Conservation (phyloP, 768 basidiomycete species). For the Boletus rufocinnamomeus region DNA sequence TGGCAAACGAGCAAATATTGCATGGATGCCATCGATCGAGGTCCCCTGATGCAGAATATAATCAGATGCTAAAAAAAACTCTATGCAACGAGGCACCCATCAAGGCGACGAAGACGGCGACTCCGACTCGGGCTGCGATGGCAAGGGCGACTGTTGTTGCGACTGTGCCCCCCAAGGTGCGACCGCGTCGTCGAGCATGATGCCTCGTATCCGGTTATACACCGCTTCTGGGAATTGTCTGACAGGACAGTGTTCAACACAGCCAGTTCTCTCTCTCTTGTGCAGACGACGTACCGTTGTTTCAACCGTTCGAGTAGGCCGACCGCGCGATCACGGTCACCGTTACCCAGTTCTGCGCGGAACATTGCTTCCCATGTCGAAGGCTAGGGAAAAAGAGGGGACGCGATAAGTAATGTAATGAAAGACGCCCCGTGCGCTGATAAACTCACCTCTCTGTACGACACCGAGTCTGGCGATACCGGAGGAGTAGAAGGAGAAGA, state of each 20-base stretch:
- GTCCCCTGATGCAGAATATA: not conserved
- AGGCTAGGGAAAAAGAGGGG: constrained; percentile 46
- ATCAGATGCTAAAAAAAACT: not conserved
- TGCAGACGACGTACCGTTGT: constrained; percentile 51
- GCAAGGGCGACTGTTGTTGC: constrained; percentile 4
- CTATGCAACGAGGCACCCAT: not conserved
- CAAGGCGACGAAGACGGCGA: not conserved
- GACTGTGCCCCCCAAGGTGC: constrained; percentile 41
- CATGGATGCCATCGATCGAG: no score
- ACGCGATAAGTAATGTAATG: not conserved
- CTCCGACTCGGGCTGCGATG: constrained; percentile 17
- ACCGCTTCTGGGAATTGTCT: constrained; percentile 81
- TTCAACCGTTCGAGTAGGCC: constrained; percentile 70
- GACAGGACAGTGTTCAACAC: not conserved
- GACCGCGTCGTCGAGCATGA: constrained; percentile 70
- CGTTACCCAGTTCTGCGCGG: constrained; percentile 80
- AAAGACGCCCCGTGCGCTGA: not conserved
- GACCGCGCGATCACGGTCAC: constrained; percentile 68
- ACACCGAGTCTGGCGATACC: constrained; percentile 43
- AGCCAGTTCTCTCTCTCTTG: no score
- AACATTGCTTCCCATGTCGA: constrained; percentile 98
- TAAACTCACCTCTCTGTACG: constrained; percentile 34
- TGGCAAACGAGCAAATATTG: not conserved
- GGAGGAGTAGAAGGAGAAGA: constrained; percentile 33
- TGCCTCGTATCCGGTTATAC: constrained; percentile 76